These are phyloP conservation scores for Gentiana straminea DNA, from an alignment of 257 asterid genomes.

Conservation along the genomic window DNA sequence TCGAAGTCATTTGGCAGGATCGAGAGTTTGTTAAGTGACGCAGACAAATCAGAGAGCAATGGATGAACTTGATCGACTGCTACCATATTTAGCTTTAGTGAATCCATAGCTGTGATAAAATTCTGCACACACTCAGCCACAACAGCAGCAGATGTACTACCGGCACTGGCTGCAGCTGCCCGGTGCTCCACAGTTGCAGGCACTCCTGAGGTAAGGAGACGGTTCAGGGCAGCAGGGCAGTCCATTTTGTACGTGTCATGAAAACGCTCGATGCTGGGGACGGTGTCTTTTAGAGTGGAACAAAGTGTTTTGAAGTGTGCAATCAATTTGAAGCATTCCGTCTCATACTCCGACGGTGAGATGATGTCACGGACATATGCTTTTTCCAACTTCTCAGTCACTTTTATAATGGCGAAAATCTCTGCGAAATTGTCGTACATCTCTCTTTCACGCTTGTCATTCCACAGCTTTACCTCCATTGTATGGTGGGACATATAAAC, in stretches of 20 bases:
- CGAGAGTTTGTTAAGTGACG: slow-evolving; percentile 69
- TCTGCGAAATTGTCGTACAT: slow-evolving; percentile 87
- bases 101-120: slow-evolving; percentile 91
- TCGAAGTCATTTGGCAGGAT: slow-evolving; percentile 81
- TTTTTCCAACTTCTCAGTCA: slow-evolving; percentile 87
- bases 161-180: slow-evolving; percentile 42
- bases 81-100: slow-evolving; percentile 73
- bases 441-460: slow-evolving; percentile 95
- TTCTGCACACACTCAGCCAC: slow-evolving; percentile 95
- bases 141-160: slow-evolving; percentile 55
- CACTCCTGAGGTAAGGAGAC: slow-evolving; percentile 70
- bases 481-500: neutral
- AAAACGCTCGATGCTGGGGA: slow-evolving; percentile 73
- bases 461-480: slow-evolving; percentile 98
- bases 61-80: slow-evolving; percentile 99
- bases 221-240: slow-evolving; percentile 68
- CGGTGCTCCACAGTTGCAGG: slow-evolving; percentile 98
- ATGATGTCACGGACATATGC: slow-evolving; percentile 79
- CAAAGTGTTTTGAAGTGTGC: slow-evolving; percentile 81
- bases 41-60: slow-evolving; percentile 57
- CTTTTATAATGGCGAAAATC: slow-evolving; percentile 83
- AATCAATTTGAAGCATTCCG: slow-evolving; percentile 69
- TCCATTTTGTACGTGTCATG: slow-evolving; percentile 86
- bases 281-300: slow-evolving; percentile 60
- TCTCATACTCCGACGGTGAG: slow-evolving; percentile 52